Evolutionary conservation across 2,329 filamentous ascomycete species (phyloP).

Genomic region (Sporothrix sp.): DNA sequence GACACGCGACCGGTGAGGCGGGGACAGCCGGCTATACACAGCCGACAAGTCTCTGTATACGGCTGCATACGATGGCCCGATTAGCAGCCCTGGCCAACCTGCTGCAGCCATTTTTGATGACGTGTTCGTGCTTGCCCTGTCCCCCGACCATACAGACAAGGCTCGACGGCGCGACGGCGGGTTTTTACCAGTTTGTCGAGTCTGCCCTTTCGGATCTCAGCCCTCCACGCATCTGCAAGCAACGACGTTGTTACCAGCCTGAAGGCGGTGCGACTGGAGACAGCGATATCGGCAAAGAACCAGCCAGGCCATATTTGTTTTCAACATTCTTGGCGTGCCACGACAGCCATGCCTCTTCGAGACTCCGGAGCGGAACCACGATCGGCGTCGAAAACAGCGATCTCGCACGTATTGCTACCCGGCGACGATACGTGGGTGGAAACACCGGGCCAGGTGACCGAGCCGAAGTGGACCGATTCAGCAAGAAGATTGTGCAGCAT

Average conservation of each 20-base stretch:
- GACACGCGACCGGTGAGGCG: background rate
- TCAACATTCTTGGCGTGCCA: background rate
- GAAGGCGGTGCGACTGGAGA: background rate
- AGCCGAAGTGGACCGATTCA: constrained; percentile 31
- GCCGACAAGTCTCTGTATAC: constrained; percentile 13
- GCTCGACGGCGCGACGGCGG: constrained; percentile 2
- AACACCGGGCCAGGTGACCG: constrained; percentile 1
- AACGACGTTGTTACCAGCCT: background rate
- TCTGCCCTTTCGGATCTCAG: background rate
- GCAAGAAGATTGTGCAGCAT: constrained; percentile 34
- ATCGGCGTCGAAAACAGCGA: too few relatives aligned
- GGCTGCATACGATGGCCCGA: constrained; percentile 21
- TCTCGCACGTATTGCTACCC: too few relatives aligned
- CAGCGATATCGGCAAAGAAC: background rate
- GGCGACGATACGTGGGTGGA: too few relatives aligned
- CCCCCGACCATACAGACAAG: background rate
- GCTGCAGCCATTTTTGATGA: constrained; percentile 18
- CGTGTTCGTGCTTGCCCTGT: constrained; percentile 10
- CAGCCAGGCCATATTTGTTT: background rate
- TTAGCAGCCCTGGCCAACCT: constrained; percentile 16
- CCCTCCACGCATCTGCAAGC: background rate
- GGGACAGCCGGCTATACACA: background rate
- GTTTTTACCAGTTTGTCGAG: constrained; percentile 8
- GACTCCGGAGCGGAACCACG: background rate
- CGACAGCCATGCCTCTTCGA: background rate